Evolutionary conservation across 2,329 filamentous ascomycete species (phyloP), one percentile per base, ranked within the genome.

Genomic region (Neopestalotiopsis sp.): DNA sequence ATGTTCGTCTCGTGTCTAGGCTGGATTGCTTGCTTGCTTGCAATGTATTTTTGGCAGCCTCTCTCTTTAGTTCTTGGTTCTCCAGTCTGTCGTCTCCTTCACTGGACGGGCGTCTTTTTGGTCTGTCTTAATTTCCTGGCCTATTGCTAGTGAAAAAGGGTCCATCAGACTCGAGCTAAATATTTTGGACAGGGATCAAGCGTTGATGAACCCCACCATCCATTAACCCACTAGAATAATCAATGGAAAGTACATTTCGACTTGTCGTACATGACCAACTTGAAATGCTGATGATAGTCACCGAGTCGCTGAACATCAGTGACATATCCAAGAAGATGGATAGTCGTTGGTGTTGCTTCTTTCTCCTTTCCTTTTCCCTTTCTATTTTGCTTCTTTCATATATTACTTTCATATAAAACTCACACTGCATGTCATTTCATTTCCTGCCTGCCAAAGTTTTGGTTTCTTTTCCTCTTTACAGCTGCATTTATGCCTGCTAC

Each of bases 11-110:
- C 45, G 45, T 53, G 45, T 53, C 45, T 53, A 14, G 24, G 57
- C 57, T 20, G 13, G 20, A 34, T 24, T 24, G 24, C 24, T 28
- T 28, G 24, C 24, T 28, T 28, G 24, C 24, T 28, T 28, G 24
- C 24, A 38, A 38, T 61, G 57, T 61, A 61, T 61, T 61, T 61
- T 61, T 61, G 57, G 57, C 24, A 61, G 53, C 53, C 20, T 34
- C 32, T 32, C 24, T 28, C n/a, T 53, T 28, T 28, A 28, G 24
- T 28, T 28, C 24, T 28, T 28, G 24, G 42, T 49, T 49, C 42
- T 49, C n/a, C 42, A 5, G 13, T 49, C 42, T 49, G 14, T 53
- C 45, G 17, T 53, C 45, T 53, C 17, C 17, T 53, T 53, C 45
- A 28, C 17, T n/a, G 45, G 17, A 6, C 45, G 45, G 17, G 17